phyloP scores from a whole-genome alignment of 176 grass and related monocot genomes.

The Secale cereale region DNA sequence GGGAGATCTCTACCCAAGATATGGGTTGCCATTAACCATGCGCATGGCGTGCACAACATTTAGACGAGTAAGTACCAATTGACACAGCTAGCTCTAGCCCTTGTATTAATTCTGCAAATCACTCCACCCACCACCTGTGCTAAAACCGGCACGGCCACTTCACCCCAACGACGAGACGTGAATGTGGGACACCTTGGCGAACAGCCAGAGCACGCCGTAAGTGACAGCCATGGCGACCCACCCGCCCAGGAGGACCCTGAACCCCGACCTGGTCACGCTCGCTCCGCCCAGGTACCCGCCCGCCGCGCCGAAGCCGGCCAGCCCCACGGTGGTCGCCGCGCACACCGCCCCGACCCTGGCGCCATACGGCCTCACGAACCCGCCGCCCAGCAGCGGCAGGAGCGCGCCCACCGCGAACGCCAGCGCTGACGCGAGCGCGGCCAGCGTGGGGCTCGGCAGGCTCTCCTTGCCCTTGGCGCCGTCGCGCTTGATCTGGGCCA shows the following conservation, averaged over 20 bases:
- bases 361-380: slow-evolving; percentile 29
- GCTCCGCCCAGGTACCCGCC: slow-evolving; percentile 71
- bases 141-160: not conserved
- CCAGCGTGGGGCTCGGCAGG: slow-evolving; percentile 63
- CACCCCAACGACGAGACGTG: slow-evolving; percentile 30
- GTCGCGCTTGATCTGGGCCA: slow-evolving; percentile 33
- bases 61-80: not conserved
- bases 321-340: slow-evolving; percentile 49
- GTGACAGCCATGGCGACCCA: slow-evolving; percentile 89
- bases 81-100: not conserved
- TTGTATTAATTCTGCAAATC: not conserved
- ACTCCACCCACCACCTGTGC: not conserved
- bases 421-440: slow-evolving; percentile 73
- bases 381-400: slow-evolving; percentile 68
- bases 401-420: slow-evolving; percentile 67
- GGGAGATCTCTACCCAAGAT: not conserved
- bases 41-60: not conserved
- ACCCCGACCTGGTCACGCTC: slow-evolving; percentile 28
- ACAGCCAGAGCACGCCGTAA: slow-evolving; percentile 64
- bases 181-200: slow-evolving; percentile 49
- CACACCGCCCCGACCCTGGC: slow-evolving; percentile 52
- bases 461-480: not conserved
- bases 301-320: slow-evolving; percentile 55
- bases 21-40: not conserved
- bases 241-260: slow-evolving; percentile 69